Percentiles rank a stretch among this genome's conserved stretches.
Evolutionary conservation across 129 eudicot genomes (phyloP).

Genomic region (Lactuca saligna): DNA sequence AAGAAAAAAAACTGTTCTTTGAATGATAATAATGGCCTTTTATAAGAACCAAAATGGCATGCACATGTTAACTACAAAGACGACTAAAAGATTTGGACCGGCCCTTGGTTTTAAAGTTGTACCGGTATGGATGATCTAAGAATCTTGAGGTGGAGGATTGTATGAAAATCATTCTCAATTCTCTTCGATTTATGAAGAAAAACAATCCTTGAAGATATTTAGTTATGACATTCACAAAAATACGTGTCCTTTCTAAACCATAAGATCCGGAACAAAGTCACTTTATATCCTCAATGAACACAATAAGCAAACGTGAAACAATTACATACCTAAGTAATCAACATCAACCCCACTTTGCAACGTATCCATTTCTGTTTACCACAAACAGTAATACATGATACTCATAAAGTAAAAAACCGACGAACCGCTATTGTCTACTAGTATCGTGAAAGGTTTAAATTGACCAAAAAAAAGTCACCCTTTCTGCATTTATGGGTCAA

Average conservation of each 20-base stretch:
- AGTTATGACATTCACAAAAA: background rate
- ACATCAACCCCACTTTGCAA: background rate
- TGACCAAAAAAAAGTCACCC: constrained; percentile 9
- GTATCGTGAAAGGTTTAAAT: constrained; percentile 2
- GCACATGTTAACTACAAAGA: too few species aligned
- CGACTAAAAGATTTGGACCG: too few species aligned
- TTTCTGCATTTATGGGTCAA: background rate
- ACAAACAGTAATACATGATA: background rate
- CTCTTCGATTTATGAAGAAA: too few species aligned
- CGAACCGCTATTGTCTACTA: background rate
- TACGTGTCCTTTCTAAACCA: background rate
- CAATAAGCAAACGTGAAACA: background rate
- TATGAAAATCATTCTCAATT: background rate
- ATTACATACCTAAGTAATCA: background rate
- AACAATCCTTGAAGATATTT: background rate
- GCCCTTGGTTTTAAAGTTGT: too few species aligned
- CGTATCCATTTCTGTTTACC: background rate
- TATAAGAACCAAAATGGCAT: too few species aligned
- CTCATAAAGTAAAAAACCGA: background rate
- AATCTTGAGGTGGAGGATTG: background rate
- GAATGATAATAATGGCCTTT: too few species aligned
- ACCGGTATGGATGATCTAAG: background rate
- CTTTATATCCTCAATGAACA: background rate
- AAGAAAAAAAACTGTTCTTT: too few species aligned
- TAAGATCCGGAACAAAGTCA: background rate